Base-by-base conservation (phyloP, 441 rosid species). In the Adansonia gregorii region DNA sequence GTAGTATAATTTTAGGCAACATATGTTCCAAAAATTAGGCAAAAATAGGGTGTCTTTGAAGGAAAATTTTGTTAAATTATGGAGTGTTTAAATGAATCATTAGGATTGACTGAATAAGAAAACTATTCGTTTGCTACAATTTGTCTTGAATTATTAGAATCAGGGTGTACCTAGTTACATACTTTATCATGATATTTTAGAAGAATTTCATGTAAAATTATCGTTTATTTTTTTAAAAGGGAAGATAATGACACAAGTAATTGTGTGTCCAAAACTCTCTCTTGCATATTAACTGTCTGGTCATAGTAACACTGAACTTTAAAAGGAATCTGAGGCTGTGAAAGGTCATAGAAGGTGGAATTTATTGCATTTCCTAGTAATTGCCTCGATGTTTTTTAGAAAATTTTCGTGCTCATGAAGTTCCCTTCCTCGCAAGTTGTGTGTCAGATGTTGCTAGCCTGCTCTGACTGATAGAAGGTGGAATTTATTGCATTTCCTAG, bases 291-390 rank as follows among this genome's bases (percentile, higher is more conserved):
- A 39, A 56, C 78, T 52, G 58, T 65, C 31, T 31, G 45, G 52
- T 14, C 35, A 69, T 61, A 65, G 51, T 4, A 61, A 41, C 81
- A 48, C 68, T 66, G 60, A 15, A 71, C 54, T 68, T 39, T 9
- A 63, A 49, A 67, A 51, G 77, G 59, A 78, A 72, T 73, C 35
- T 9, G 27, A 39, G 12, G 56, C 19, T 54, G 19, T 74, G 61
- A 49, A 69, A 52, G 63, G 79, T 24, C 72, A 22, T 14, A 46
- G 20, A 61, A 49, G 51, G 73, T 27, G 55, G 45, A 70, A 70
- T 15, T 70, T 70, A 27, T 22, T 72, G 22, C 20, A 72, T 35
- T 72, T 72, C 48, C 8, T 39, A 0, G 49, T 54, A 4, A 72
- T 31, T 71, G 46, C 11, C 15, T n/a, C 31, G 4, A 31, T 56